Conservation (phyloP, 257 asterid genomes). For the Eustoma russellianum region DNA sequence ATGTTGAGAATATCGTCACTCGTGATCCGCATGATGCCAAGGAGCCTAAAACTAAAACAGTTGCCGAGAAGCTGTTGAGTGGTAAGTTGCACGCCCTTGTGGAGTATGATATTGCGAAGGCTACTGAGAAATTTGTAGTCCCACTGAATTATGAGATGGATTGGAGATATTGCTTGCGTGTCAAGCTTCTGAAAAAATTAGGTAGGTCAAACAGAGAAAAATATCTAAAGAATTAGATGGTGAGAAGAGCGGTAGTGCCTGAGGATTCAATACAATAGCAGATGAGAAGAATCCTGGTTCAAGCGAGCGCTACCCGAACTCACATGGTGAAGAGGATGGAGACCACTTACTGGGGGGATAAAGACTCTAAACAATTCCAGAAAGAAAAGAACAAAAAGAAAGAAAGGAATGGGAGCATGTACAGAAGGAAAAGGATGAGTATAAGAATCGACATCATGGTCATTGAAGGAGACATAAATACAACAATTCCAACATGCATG, state of each 20-base stretch:
- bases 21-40: constrained; percentile 65
- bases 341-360: constrained; percentile 40
- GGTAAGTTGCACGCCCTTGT: constrained; percentile 85
- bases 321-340: constrained; percentile 69
- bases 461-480: constrained; percentile 77
- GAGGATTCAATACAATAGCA: constrained; percentile 37
- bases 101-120: constrained; percentile 69
- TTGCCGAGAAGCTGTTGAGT: constrained; percentile 82
- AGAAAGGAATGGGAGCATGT: constrained; percentile 37
- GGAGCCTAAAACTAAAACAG: constrained; percentile 52
- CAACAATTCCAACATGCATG: constrained; percentile 48
- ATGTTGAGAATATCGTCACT: constrained; percentile 46
- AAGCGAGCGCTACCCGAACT: constrained; percentile 57
- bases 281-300: constrained; percentile 47
- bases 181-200: constrained; percentile 73
- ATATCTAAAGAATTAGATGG: constrained; percentile 51
- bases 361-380: constrained; percentile 28
- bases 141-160: constrained; percentile 79
- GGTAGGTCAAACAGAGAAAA: constrained; percentile 56
- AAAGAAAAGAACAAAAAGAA: constrained; percentile 39
- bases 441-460: constrained; percentile 48
- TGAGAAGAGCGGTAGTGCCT: constrained; percentile 40
- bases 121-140: constrained; percentile 86
- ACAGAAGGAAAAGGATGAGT: constrained; percentile 47
- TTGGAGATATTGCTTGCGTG: constrained; percentile 96